These are phyloP conservation scores for Cladobotryum protrusum DNA, from an alignment of 2,329 filamentous ascomycete genomes.

Conservation along the genomic window DNA sequence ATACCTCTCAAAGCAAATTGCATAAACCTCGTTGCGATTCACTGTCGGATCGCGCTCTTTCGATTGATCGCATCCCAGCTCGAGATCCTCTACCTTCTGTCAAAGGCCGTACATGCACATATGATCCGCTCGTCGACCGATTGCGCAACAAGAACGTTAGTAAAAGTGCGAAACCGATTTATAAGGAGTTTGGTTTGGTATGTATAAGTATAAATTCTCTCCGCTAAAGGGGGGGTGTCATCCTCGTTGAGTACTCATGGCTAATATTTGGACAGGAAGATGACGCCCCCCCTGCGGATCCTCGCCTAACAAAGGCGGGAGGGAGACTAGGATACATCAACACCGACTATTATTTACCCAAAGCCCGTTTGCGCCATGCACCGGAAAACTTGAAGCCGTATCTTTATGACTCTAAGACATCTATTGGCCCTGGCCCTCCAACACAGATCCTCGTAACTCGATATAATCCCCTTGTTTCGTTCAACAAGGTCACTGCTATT, in stretches of 20 bases:
- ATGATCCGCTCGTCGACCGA: constrained; percentile 54
- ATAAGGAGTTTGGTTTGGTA: constrained; percentile 61
- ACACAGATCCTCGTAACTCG: constrained; percentile 89
- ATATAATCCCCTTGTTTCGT: constrained; percentile 85
- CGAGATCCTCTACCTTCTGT: constrained; percentile 50
- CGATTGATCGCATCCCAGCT: constrained; percentile 43
- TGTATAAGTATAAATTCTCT: constrained; percentile 44
- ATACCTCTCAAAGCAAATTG: constrained; percentile 20
- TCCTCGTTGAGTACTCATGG: constrained; percentile 46
- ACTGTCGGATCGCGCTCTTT: constrained; percentile 29
- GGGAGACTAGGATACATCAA: constrained; percentile 63
- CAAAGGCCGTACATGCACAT: constrained; percentile 53
- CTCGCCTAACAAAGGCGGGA: constrained; percentile 63
- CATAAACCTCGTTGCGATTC: constrained; percentile 25
- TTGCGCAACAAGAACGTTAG: constrained; percentile 43
- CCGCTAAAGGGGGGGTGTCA: constrained; percentile 51
- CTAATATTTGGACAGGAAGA: constrained; percentile 67
- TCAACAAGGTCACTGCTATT: constrained; percentile 67
- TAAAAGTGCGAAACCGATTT: constrained; percentile 53
- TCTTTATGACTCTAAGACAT: constrained; percentile 72
- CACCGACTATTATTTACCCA: constrained; percentile 62
- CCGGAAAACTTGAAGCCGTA: constrained; percentile 80
- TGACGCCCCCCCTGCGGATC: constrained; percentile 73
- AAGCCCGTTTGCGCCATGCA: constrained; percentile 62
- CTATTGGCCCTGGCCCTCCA: constrained; percentile 81